Percentiles rank a stretch among this genome's conserved stretches.
These are phyloP conservation scores for Mycena indigotica DNA, from an alignment of 768 basidiomycete species.

Conservation along the genomic window DNA sequence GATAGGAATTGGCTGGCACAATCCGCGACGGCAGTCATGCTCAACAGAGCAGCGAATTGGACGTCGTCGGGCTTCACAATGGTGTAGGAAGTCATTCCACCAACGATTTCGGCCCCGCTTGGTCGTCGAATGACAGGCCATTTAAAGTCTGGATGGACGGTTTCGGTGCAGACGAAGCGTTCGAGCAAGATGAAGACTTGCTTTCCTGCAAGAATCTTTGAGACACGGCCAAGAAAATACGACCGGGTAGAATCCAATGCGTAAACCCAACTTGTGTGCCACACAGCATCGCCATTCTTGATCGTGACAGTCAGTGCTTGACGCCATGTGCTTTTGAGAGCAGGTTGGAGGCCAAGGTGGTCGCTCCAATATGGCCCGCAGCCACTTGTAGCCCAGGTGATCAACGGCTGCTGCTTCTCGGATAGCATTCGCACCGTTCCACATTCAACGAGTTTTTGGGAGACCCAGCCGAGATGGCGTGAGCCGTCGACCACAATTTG, in stretches of 20 bases:
- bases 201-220: neutral
- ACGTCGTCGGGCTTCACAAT: neutral
- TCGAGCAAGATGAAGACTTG: neutral
- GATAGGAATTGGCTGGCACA: neutral
- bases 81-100: neutral
- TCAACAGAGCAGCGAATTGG: neutral
- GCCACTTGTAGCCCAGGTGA: neutral
- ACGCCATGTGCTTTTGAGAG: neutral
- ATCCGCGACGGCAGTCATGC: neutral
- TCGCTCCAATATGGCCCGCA: neutral
- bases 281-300: neutral
- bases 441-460: neutral
- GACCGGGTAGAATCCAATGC: neutral
- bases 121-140: slow-evolving; percentile 11
- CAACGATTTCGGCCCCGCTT: slow-evolving; percentile 1
- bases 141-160: neutral
- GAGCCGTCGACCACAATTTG: slow-evolving; percentile 2
- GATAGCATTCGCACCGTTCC: neutral
- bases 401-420: neutral
- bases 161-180: neutral
- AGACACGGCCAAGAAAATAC: neutral
- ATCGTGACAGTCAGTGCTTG: neutral
- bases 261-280: neutral
- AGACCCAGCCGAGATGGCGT: slow-evolving; percentile 21
- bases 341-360: neutral